Conservation (phyloP, 805 yeast species). For the Metschnikowia gelsemii region DNA sequence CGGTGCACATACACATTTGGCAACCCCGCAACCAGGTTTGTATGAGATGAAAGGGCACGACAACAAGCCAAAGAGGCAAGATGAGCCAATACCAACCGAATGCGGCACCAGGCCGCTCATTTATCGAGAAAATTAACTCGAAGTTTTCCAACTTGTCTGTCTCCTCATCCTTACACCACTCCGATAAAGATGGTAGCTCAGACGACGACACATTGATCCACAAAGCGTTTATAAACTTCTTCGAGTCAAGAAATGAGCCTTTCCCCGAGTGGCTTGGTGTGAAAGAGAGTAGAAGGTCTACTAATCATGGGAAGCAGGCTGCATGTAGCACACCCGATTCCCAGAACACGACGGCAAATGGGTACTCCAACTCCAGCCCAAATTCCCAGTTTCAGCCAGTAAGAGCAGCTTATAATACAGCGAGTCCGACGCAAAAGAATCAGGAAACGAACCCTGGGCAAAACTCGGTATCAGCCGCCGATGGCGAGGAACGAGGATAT, state of each 20-base stretch:
- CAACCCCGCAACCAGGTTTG: too few relatives aligned
- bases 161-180: conserved; percentile 20
- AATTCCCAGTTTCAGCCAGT: conserved; percentile 30
- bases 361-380: too few relatives aligned
- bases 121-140: conserved; percentile 37
- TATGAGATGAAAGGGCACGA: background rate
- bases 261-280: conserved; percentile 48
- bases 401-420: conserved; percentile 23
- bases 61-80: background rate
- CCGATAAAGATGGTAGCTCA: conserved; percentile 40
- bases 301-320: background rate
- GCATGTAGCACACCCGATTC: background rate
- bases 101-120: conserved; percentile 26
- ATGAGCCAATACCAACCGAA: conserved; percentile 27
- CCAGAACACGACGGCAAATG: conserved; percentile 5
- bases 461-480: conserved; percentile 8
- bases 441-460: conserved; percentile 3
- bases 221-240: conserved; percentile 43
- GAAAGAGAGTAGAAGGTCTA: conserved; percentile 5
- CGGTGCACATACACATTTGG: background rate
- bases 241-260: conserved; percentile 30
- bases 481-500: conserved; percentile 21
- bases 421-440: background rate
- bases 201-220: conserved; percentile 43
- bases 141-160: conserved; percentile 39